Base-by-base conservation (phyloP, 495 filamentous ascomycete genomes). In the Lindgomyces ingoldianus region DNA sequence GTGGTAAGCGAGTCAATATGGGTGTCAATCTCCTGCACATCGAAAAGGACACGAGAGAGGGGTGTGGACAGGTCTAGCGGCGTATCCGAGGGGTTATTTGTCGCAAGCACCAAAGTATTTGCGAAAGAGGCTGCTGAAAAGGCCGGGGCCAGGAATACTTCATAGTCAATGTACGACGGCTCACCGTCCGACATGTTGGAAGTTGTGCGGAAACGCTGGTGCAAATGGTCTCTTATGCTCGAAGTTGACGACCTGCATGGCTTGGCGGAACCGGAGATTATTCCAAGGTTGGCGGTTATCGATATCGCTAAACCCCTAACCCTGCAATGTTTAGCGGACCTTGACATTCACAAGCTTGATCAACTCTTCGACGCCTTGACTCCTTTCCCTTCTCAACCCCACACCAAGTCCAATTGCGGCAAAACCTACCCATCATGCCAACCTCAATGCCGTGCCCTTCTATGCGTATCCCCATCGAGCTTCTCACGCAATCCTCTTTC, bases 11-110 rank as follows among this genome's bases (percentile, higher is more conserved):
- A 81, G 76, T 98, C 88, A 64, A 98, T 96, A 72, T 96, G 91
- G 0, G 91, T 96, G 76, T 98, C 93, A 62, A 99, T 87, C 74
- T 98, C 94, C 74, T 99, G 94, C 16, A 95, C 84, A 76, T 99
- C 94, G 76, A 99, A 99, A 18, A 98, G 83, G 12, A 98, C 94
- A 49, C 91, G 85, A 1, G 93, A 96, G 36, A 98, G 84, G 2
- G 94, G 94, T 33, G 94, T 98, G 4, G 91, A 90, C 57, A 98
- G 88, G 78, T 97, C 94, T 71, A 98, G 81, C 29, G 91, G 87
- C 3, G 88, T 89, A 75, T 98, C 94, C 68, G 85, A 89, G 45
- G 91, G 83, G 81, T 96, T 94, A 80, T 96, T 97, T 57, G 94
- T 98, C 47, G 84, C 81, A 30, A 91, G 84, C 30, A 98, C 90